A percentile compares a stretch with the other conserved stretches of the same genome.
phyloP scores from a whole-genome alignment of 495 filamentous ascomycete species.

The Podospora pseudoanserina region DNA sequence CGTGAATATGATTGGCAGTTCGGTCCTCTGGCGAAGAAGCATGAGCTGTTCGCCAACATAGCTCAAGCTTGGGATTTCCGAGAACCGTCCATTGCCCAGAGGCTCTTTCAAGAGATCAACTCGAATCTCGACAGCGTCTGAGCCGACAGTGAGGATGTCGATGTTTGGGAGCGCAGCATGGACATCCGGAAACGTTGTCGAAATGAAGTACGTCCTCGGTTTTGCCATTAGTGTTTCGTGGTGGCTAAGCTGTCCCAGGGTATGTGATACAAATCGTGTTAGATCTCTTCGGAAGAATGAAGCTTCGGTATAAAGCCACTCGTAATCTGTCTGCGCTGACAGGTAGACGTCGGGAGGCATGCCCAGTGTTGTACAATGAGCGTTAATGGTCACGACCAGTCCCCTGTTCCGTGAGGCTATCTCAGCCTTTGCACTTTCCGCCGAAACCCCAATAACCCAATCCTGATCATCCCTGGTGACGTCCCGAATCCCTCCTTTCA shows the following conservation, averaged over 20 bases:
- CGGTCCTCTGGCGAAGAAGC: slow-evolving; percentile 74
- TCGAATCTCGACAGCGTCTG: slow-evolving; percentile 77
- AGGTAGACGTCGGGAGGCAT: slow-evolving; percentile 62
- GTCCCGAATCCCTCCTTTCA: slow-evolving; percentile 50
- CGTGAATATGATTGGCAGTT: slow-evolving; percentile 83
- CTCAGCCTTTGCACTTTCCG: slow-evolving; percentile 50
- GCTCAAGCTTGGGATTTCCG: slow-evolving; percentile 66
- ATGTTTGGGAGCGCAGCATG: slow-evolving; percentile 78
- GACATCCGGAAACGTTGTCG: slow-evolving; percentile 81
- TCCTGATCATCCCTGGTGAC: slow-evolving; percentile 48
- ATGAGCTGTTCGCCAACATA: slow-evolving; percentile 85
- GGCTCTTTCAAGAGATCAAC: slow-evolving; percentile 79
- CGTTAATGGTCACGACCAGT: slow-evolving; percentile 61
- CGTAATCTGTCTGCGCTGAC: slow-evolving; percentile 67
- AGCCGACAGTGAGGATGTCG: slow-evolving; percentile 78
- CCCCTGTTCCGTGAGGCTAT: slow-evolving; percentile 49
- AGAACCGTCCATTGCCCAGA: slow-evolving; percentile 51
- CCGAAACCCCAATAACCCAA: slow-evolving; percentile 56
- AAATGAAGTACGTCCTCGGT: slow-evolving; percentile 74
- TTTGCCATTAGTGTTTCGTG: slow-evolving; percentile 74
- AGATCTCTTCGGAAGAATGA: slow-evolving; percentile 72
- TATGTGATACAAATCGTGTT: slow-evolving; percentile 70
- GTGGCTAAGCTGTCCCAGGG: slow-evolving; percentile 68
- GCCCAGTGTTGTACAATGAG: slow-evolving; percentile 66
- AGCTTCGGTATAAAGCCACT: slow-evolving; percentile 71